phyloP scores from a whole-genome alignment of 768 basidiomycete species.

The Boletus patriciae region DNA sequence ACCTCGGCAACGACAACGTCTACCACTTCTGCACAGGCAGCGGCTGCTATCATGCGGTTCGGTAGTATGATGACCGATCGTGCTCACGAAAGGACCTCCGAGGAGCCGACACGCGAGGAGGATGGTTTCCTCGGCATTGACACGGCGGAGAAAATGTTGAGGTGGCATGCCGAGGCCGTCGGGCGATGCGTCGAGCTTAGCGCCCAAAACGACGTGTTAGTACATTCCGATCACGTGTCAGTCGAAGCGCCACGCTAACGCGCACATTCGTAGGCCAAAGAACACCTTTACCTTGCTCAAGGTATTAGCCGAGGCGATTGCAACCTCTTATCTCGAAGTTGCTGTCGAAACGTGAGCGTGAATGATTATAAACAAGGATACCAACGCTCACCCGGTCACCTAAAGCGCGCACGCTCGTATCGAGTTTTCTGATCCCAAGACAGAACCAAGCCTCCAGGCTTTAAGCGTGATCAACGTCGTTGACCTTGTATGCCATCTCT shows the following conservation, averaged over 20 bases:
- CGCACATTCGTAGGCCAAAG: constrained; percentile 63
- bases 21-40: constrained; percentile 78
- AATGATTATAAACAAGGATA: background rate
- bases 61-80: constrained; percentile 69
- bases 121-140: constrained; percentile 80
- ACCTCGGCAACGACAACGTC: constrained; percentile 58
- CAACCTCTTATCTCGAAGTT: constrained; percentile 81
- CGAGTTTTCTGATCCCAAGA: constrained; percentile 70
- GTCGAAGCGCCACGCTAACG: constrained; percentile 1
- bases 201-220: constrained; percentile 79
- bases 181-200: constrained; percentile 93
- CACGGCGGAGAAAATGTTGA: constrained; percentile 85
- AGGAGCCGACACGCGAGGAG: constrained; percentile 74
- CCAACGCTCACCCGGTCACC: constrained; percentile 2
- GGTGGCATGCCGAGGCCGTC: constrained; percentile 97
- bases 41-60: constrained; percentile 86
- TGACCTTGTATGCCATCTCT: constrained; percentile 91
- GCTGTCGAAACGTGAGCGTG: constrained; percentile 85
- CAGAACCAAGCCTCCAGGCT: constrained; percentile 75
- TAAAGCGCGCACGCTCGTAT: constrained; percentile 67
- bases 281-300: constrained; percentile 81
- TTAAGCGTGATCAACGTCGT: constrained; percentile 65
- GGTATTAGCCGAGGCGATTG: constrained; percentile 84
- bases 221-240: constrained; percentile 9
- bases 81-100: constrained; percentile 50